Evolutionary conservation across 1,284 basidiomycete genomes (phyloP).

Genomic region (Cutaneotrichosporon cutaneum): DNA sequence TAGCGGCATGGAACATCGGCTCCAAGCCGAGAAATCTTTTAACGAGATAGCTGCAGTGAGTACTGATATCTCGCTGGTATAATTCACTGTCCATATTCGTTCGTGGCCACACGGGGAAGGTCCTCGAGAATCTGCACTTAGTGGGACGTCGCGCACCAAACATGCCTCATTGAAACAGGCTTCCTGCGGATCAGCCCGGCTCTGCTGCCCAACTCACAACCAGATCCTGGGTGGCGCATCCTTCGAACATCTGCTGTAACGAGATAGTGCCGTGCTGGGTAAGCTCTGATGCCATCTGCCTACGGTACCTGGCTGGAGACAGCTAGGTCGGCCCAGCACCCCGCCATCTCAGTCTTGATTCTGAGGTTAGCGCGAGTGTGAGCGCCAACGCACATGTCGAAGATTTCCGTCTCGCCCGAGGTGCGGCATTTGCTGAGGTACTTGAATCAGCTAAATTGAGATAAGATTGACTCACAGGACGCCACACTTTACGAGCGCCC

Average conservation of each 20-base stretch:
- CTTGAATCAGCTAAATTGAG: conserved; percentile 22
- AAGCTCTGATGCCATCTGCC: neutral
- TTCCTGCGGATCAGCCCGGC: conserved; percentile 24
- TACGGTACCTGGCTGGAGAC: conserved; percentile 40
- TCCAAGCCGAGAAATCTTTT: conserved; percentile 36
- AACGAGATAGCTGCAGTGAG: conserved; percentile 39
- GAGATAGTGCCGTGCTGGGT: conserved; percentile 48
- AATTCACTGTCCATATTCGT: conserved; percentile 48
- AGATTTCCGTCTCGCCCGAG: conserved; percentile 31
- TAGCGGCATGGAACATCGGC: neutral
- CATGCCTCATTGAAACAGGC: conserved; percentile 44
- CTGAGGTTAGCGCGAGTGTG: conserved; percentile 20
- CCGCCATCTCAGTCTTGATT: conserved; percentile 39
- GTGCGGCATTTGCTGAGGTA: conserved; percentile 47
- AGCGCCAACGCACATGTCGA: conserved; percentile 23
- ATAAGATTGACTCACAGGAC: conserved; percentile 32
- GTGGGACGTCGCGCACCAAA: neutral
- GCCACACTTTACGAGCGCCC: conserved; percentile 45
- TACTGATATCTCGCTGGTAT: too few relatives aligned
- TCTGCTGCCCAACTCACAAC: conserved; percentile 29
- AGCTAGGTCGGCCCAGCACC: conserved; percentile 43
- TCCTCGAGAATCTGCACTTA: conserved; percentile 36
- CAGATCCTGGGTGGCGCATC: conserved; percentile 41
- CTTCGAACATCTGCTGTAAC: conserved; percentile 49
- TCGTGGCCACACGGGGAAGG: conserved; percentile 44